Percentiles rank a stretch among this genome's conserved stretches.
These are phyloP conservation scores for Solanum neorickii DNA, from an alignment of 257 asterid genomes.

Conservation along the genomic window DNA sequence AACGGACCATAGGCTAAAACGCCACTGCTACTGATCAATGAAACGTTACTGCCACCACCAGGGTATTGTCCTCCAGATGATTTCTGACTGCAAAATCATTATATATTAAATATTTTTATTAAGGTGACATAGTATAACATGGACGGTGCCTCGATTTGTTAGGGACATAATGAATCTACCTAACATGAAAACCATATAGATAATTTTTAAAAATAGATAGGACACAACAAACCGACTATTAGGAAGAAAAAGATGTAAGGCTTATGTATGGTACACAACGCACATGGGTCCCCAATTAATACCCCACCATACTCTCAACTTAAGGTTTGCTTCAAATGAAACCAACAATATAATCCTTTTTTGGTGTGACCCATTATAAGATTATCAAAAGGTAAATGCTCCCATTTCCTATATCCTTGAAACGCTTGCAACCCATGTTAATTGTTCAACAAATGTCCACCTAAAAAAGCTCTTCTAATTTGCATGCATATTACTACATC, in stretches of 20 bases:
- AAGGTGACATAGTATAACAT: background rate
- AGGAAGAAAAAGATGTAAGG: background rate
- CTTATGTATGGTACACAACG: background rate
- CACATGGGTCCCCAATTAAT: conserved; percentile 8
- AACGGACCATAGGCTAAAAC: background rate
- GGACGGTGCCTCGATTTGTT: background rate
- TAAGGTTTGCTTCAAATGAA: background rate
- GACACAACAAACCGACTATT: background rate
- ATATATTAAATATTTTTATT: background rate
- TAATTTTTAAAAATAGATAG: background rate
- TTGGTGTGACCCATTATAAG: background rate
- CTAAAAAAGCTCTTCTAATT: background rate
- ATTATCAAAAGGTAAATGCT: background rate
- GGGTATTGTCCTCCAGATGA: conserved; percentile 28
- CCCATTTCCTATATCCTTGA: background rate
- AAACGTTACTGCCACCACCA: conserved; percentile 19
- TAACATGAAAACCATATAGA: background rate
- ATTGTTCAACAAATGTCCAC: background rate
- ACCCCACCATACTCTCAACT: background rate
- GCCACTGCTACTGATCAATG: conserved; percentile 22
- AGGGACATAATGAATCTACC: background rate
- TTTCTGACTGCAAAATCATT: conserved; percentile 34
- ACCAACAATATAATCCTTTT: background rate
- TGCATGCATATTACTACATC: background rate
- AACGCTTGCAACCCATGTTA: background rate